Conservation (phyloP, 352 stramenopile genomes). For the Phytophthora pluvialis region DNA sequence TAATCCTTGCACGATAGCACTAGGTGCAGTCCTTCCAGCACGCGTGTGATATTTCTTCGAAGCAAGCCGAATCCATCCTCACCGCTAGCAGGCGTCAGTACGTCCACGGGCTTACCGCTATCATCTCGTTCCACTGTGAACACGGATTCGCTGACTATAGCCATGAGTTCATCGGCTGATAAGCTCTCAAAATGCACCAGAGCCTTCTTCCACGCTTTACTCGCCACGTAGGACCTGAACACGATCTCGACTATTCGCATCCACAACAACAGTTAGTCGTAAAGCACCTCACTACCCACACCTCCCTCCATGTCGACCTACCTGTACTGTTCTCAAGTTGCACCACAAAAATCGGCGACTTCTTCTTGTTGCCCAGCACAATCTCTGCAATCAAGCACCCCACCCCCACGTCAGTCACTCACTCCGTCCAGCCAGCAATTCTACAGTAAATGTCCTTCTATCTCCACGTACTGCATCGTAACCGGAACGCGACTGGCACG, state of each 20-base stretch:
- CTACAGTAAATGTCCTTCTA: not conserved
- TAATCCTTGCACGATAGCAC: conserved; percentile 75
- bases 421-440: not conserved
- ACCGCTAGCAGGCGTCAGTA: conserved; percentile 55
- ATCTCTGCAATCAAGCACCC: conserved; percentile 50
- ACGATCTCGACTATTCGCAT: conserved; percentile 51
- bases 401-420: conserved; percentile 6
- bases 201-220: conserved; percentile 86
- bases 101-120: conserved; percentile 36
- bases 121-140: conserved; percentile 28
- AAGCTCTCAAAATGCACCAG: conserved; percentile 74
- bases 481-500: conserved; percentile 38
- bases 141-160: conserved; percentile 33
- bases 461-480: conserved; percentile 61
- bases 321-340: conserved; percentile 60
- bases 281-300: not conserved
- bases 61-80: conserved; percentile 87
- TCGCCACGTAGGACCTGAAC: conserved; percentile 80
- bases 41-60: conserved; percentile 70
- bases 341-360: conserved; percentile 81
- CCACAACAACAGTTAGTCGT: conserved; percentile 5
- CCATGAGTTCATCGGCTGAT: conserved; percentile 52
- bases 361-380: conserved; percentile 79
- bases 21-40: conserved; percentile 73
- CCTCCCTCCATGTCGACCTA: conserved; percentile 20